Evolutionary conservation across 1,139 yeast species (phyloP).

Genomic region (Groenewaldozyma auringiensis): DNA sequence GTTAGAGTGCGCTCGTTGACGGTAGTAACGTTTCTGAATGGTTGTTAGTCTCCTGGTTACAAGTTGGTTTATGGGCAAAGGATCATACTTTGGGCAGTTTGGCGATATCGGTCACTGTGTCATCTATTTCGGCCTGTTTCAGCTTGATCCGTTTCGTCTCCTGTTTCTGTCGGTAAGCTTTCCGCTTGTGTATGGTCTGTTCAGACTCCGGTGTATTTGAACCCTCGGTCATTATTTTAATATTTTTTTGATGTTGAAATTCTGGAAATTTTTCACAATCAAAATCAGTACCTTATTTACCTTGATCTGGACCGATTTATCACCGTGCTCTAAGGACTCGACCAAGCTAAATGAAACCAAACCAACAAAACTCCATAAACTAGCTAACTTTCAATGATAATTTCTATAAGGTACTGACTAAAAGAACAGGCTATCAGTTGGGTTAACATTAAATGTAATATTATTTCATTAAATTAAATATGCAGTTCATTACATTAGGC

Average conservation of each 20-base stretch:
- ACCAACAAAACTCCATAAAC: no score
- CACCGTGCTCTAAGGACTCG: no score
- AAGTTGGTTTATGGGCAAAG: constrained; percentile 81
- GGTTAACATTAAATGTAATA: no score
- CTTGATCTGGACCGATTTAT: no score
- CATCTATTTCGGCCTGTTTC: constrained; percentile 22
- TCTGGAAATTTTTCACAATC: no score
- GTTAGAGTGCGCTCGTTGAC: constrained; percentile 97
- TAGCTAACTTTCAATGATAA: no score
- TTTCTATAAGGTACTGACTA: no score
- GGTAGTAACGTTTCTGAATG: constrained; percentile 73
- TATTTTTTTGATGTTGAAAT: no score
- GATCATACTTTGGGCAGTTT: constrained; percentile 57
- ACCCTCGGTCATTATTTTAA: background rate
- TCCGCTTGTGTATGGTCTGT: constrained; percentile 25
- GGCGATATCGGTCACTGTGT: constrained; percentile 17
- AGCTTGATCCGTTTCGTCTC: constrained; percentile 31
- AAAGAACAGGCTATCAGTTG: no score
- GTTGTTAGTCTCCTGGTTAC: constrained; percentile 10
- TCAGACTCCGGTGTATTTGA: constrained; percentile 1
- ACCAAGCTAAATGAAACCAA: no score
- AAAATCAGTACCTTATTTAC: no score
- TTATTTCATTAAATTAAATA: background rate
- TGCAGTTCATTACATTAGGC: constrained; percentile 30
- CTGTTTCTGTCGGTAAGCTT: constrained; percentile 35